Percentiles rank a stretch among this genome's conserved stretches.
phyloP scores from a whole-genome alignment of 2,329 filamentous ascomycete species.

The Nectriaceae sp. region DNA sequence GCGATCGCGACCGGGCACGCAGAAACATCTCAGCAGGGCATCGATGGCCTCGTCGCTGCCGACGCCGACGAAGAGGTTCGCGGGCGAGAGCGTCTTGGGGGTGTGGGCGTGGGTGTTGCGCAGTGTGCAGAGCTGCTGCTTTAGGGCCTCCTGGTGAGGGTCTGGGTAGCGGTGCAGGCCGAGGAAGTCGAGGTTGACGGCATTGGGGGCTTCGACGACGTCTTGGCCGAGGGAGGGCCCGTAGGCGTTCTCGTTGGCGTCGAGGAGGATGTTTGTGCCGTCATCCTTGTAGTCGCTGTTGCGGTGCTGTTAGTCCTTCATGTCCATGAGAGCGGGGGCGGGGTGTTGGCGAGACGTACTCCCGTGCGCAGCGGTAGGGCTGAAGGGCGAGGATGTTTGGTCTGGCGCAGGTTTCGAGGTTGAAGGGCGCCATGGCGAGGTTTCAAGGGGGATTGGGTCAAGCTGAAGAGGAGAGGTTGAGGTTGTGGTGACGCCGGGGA shows the following conservation, averaged over 20 bases:
- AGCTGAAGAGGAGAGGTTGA: background rate
- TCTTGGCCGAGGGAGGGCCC: conserved; percentile 70
- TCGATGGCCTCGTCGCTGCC: conserved; percentile 98
- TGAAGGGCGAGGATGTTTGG: conserved; percentile 76
- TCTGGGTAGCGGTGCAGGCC: conserved; percentile 94
- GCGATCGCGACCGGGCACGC: conserved; percentile 80
- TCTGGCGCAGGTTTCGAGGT: conserved; percentile 73
- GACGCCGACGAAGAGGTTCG: conserved; percentile 91
- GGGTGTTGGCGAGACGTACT: conserved; percentile 54
- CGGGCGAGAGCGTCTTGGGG: conserved; percentile 68
- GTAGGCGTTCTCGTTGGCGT: conserved; percentile 97
- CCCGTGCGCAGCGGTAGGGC: conserved; percentile 79
- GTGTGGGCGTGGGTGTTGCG: conserved; percentile 87
- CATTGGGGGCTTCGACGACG: conserved; percentile 36
- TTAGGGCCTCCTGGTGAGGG: conserved; percentile 87
- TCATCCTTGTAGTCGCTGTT: conserved; percentile 97
- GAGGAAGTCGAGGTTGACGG: conserved; percentile 66
- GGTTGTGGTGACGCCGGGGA: conserved; percentile 2
- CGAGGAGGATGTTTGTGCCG: conserved; percentile 91
- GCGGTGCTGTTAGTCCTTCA: conserved; percentile 14
- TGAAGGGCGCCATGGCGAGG: conserved; percentile 63
- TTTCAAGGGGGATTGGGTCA: background rate
- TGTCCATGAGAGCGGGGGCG: conserved; percentile 8
- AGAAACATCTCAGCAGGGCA: conserved; percentile 90
- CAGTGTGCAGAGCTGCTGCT: conserved; percentile 81